Evolutionary conservation across 2,329 filamentous ascomycete genomes (phyloP), one percentile per base, ranked within the genome.

Genomic region (Biscogniauxia sp.): DNA sequence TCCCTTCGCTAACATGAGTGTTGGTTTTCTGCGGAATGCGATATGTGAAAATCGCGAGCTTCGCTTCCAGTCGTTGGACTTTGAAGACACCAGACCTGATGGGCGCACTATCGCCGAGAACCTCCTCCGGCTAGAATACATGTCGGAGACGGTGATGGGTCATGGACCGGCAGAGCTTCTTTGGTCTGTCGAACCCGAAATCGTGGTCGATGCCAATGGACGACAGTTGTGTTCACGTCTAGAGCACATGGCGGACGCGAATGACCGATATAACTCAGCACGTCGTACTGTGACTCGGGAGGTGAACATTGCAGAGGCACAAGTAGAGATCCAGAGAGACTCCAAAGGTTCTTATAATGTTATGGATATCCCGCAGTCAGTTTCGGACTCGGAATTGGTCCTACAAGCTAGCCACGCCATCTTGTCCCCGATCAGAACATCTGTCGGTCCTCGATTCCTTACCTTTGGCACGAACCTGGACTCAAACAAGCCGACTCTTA

Each of bases 1-100:
- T 13, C 70, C 69, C 0, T 70, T 60, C 26, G 52, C 62, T 2
- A 70, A 68, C 59, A 68, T 69, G 54, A 68, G 59, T 9, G 60
- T 72, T 13, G 69, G 66, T 7, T 63, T 71, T 25, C 66, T 64
- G 0, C 65, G 70, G 11, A 26, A 61, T 11, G 56, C 66, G 1
- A 32, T 57, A 2, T 25, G 53, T 13, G 69, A 72, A 55, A 50
- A 61, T 15, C 57, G 60, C 1, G 53, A 66, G 5, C n/a, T 72
- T 0, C 58, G 53, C 1, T 52, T 70, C 8, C 68, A 69, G 26
- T 64, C 63, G 32, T 20, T 72, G 17, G 68, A 72, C 41, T 41
- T 70, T 23, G 59, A 61, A 15, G 56, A 64, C 23, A 20, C 64
- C 20, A 32, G 51, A 9, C 5, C 26, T 28, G 26, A 28, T 28